phyloP scores from a whole-genome alignment of 1,284 basidiomycete genomes.

The Serendipita sp. region DNA sequence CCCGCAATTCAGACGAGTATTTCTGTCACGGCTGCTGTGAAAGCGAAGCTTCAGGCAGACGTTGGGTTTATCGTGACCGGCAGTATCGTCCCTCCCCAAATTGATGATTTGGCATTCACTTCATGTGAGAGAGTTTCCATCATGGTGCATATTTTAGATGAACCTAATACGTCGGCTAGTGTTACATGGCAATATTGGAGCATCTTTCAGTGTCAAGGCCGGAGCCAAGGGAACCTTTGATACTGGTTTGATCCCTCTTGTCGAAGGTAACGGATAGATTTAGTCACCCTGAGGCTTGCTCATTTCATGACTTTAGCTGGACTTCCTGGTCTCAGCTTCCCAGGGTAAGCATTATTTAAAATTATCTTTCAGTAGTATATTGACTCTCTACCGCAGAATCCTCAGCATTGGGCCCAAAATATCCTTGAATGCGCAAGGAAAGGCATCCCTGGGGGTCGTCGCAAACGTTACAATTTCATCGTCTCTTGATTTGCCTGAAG shows the following conservation, averaged over 20 bases:
- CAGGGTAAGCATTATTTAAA: slow-evolving; percentile 15
- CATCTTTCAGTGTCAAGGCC: slow-evolving; percentile 21
- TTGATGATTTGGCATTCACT: slow-evolving; percentile 9
- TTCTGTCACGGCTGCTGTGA: neutral
- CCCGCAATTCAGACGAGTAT: neutral
- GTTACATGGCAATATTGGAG: slow-evolving; percentile 21
- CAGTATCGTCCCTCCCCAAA: slow-evolving; percentile 2
- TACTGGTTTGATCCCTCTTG: slow-evolving; percentile 23
- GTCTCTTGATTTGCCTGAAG: neutral
- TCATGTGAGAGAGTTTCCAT: slow-evolving; percentile 16
- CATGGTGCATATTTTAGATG: neutral
- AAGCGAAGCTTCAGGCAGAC: slow-evolving; percentile 16
- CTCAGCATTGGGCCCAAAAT: slow-evolving; percentile 26
- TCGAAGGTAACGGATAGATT: slow-evolving; percentile 15
- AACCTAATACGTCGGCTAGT: neutral
- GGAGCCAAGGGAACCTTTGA: slow-evolving; percentile 20
- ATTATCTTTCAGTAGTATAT: neutral
- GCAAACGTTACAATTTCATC: neutral
- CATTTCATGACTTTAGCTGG: slow-evolving; percentile 15
- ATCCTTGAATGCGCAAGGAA: slow-evolving; percentile 19
- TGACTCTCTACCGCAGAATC: slow-evolving; percentile 14
- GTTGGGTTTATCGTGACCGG: slow-evolving; percentile 14
- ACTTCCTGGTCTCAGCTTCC: slow-evolving; percentile 29
- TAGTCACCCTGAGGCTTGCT: neutral
- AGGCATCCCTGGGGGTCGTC: slow-evolving; percentile 9